Evolutionary conservation across 306 rosid genomes (phyloP).

Genomic region (Crotalaria pallida): DNA sequence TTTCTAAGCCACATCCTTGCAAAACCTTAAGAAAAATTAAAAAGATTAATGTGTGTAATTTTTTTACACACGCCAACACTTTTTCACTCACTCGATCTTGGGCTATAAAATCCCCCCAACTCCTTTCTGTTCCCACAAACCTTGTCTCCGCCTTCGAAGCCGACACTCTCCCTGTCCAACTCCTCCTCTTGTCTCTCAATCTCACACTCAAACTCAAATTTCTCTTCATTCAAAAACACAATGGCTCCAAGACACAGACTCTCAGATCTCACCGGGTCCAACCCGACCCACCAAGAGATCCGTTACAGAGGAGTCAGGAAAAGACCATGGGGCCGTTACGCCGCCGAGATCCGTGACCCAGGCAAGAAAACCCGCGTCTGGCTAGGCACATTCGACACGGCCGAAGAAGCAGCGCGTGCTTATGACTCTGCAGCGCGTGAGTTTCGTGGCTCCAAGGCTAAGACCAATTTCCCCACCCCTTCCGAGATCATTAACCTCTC

Average conservation of each 20-base stretch:
- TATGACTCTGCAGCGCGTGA: slow-evolving; percentile 68
- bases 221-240: not conserved
- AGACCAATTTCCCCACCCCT: slow-evolving; percentile 49
- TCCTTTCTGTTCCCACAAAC: not conserved
- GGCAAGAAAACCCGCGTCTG: slow-evolving; percentile 70
- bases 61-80: not conserved
- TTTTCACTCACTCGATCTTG: not conserved
- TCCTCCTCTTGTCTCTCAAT: not conserved
- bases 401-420: slow-evolving; percentile 73
- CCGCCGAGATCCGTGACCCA: slow-evolving; percentile 85
- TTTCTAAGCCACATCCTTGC: no score
- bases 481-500: slow-evolving; percentile 8
- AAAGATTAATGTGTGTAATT: no score
- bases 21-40: no score
- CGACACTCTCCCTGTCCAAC: not conserved
- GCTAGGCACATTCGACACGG: slow-evolving; percentile 75
- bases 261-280: not conserved
- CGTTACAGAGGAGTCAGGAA: slow-evolving; percentile 67
- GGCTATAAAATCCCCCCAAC: slow-evolving; percentile 27
- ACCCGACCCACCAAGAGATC: slow-evolving; percentile 36
- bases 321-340: slow-evolving; percentile 85
- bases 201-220: not conserved
- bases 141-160: not conserved
- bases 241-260: slow-evolving; percentile 46
- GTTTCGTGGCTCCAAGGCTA: slow-evolving; percentile 64